Conservation (phyloP, 495 filamentous ascomycete genomes). For the Penicillium riverlandense region DNA sequence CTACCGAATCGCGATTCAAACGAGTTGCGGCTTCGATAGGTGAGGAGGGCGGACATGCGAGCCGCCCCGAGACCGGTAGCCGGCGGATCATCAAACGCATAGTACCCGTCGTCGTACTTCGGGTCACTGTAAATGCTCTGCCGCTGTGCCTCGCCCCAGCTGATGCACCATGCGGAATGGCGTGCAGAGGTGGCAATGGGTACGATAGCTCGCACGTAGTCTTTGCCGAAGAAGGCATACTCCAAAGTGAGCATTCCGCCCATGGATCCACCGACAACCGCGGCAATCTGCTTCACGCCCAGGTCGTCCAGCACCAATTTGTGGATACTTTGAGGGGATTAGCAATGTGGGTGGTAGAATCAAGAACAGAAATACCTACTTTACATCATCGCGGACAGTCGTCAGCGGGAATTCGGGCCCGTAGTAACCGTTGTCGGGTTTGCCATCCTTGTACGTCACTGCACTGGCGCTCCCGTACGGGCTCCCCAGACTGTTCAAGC, state of each 20-base stretch:
- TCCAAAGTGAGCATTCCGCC: constrained; percentile 96
- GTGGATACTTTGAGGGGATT: constrained; percentile 57
- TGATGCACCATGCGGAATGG: constrained; percentile 98
- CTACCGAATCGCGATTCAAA: constrained; percentile 93
- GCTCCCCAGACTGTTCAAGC: constrained; percentile 92
- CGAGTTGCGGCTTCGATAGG: constrained; percentile 91
- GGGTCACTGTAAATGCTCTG: constrained; percentile 98
- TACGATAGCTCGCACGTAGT: constrained; percentile 86
- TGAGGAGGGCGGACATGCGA: constrained; percentile 92
- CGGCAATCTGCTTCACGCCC: constrained; percentile 77
- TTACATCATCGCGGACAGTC: constrained; percentile 91
- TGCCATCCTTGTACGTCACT: constrained; percentile 78
- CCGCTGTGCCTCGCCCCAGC: constrained; percentile 95
- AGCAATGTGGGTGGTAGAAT: constrained; percentile 5
- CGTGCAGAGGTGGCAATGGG: constrained; percentile 91
- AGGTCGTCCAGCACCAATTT: constrained; percentile 86
- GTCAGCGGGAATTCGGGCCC: constrained; percentile 95
- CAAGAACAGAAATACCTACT: constrained; percentile 43
- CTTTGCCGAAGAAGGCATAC: constrained; percentile 92
- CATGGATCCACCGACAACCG: constrained; percentile 94
- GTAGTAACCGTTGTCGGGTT: constrained; percentile 68
- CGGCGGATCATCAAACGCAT: constrained; percentile 75
- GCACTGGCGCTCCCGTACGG: constrained; percentile 96
- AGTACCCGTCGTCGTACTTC: constrained; percentile 97
- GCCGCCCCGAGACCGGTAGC: constrained; percentile 83